Base-by-base conservation (phyloP, 1,139 yeast genomes). In the Yamadazyma blattariae region DNA sequence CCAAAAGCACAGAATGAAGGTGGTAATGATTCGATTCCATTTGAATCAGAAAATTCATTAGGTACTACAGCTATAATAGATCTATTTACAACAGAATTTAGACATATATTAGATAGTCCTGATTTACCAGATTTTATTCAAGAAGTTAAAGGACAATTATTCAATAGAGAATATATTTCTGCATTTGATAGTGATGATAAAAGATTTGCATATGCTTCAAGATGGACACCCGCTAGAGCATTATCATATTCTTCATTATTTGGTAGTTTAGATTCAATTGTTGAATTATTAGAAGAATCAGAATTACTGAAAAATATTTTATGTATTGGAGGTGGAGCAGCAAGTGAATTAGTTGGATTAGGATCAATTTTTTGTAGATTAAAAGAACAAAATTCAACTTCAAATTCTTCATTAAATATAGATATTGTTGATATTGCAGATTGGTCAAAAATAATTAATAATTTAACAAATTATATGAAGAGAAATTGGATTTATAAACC, bases 161-260 rank as follows among this genome's bases (percentile, higher is more conserved):
- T 65, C 56, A 76, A 85, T 34, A 63, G 96, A 46, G 79, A 86
- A 44, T 88, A 86, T 52, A 44, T 70, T 2, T 61, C 67, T 18
- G 96, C 96, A 1, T 88, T 88, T 55, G 76, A 75, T 36, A 60
- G 64, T 34, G 81, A 75, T 37, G 74, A 69, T 35, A 81, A 83
- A 48, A 64, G 95, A 32, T 73, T 74, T 47, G 95, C 95, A 0
- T 88, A 88, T 51, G 86, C 82, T 12, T 76, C 82, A 15, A 64
- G 96, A 47, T 88, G 96, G 96, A 74, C 94, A 0, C 92, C 96
- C 0, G 78, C 94, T 0, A 64, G 96, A 37, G 80, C 95, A 0
- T 64, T 86, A 36, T 79, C 88, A 1, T 88, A 87, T 53, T 58
- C 83, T 3, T 76, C 89, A 1, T 63, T 87, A 21, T 79, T 86